Evolutionary conservation across 257 asterid genomes (phyloP), one percentile per base, ranked within the genome.

Genomic region (Solanum sitiens): DNA sequence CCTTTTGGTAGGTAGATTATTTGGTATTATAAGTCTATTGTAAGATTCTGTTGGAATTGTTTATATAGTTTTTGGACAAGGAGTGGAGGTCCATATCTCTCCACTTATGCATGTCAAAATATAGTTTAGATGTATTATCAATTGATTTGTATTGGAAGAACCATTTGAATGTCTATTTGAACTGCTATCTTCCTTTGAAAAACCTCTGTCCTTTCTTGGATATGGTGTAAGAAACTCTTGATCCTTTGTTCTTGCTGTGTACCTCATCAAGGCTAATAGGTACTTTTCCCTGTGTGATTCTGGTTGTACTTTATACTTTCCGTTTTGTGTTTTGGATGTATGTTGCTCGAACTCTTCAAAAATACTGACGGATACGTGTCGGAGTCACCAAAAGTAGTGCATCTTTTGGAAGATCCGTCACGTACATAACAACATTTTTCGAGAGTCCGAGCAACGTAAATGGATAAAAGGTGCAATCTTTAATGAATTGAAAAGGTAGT

Each of bases 1-100:
- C 89, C 95, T 93, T 91, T 88, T 86, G 90, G 85, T n/a, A 61
- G 91, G 92, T 90, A 86, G 89, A 86, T 91, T 89, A 65, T 87
- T 87, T 91, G 89, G 87, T 92, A 89, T 89, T 88, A 16, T 75
- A 44, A 47, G 44, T 50, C 23, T 80, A 18, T 77, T 39, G 3
- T 74, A 71, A 35, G 65, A 83, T 27, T 33, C 13, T 25, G 5
- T 72, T 21, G 21, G 89, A 32, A 33, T 20, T 83, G 33, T 70
- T 86, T 86, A 73, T 11, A 67, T 44, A 74, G 92, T 89, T 75
- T 70, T 63, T 87, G 90, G 90, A 33, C 42, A 30, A 65, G 44
- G 87, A 87, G 91, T 89, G 90, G 92, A 84, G 90, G 92, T 74
- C 90, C 86, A 79, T 86, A 73, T 76, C 72, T 73, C 45, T 53